Base-by-base conservation (phyloP, 768 basidiomycete species). In the Kwoniella dejecticola region DNA sequence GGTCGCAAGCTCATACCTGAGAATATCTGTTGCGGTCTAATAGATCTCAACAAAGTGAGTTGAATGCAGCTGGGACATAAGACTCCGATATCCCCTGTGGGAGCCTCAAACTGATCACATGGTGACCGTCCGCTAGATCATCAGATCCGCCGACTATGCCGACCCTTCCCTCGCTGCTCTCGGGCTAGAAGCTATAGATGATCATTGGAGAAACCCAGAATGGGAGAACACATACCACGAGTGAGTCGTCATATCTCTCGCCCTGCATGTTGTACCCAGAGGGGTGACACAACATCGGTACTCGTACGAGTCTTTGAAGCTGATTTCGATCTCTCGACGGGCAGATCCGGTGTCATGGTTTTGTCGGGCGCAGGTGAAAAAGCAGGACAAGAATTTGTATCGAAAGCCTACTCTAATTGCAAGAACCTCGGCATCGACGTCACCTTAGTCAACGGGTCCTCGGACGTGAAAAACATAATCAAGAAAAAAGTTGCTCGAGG, bases 111-210 rank as follows among this genome's bases (percentile, higher is more conserved):
- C n/a, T n/a, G n/a, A n/a, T n/a, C n/a, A n/a, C n/a, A n/a, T n/a
- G n/a, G n/a, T n/a, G n/a, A n/a, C n/a, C n/a, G n/a, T 23, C 33
- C 4, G 1, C 15, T 42, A 78, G 72, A 80, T 80, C 69, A 67
- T 79, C 30, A 69, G 79, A 27, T 72, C 72, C 4, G 78, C 75
- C 3, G 79, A 80, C 41, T 80, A 80, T 55, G 77, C 73, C 26
- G 74, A 74, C 42, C 68, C 66, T 2, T 17, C 40, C 3, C 90
- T 92, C 68, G 76, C 89, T 13, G 77, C 81, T 38, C 81, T 96
- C 2, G 88, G 88, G 3, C 83, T 85, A 44, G 88, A 91, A 48
- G 90, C 92, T 8, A 89, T 96, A 53, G 69, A 77, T 3, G 79
- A 82, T 10, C 24, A 24, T 24, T 95, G 92, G 92, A 89, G 85